Base-by-base conservation (phyloP, 2,329 filamentous ascomycete species). In the Diplocarpon mali region DNA sequence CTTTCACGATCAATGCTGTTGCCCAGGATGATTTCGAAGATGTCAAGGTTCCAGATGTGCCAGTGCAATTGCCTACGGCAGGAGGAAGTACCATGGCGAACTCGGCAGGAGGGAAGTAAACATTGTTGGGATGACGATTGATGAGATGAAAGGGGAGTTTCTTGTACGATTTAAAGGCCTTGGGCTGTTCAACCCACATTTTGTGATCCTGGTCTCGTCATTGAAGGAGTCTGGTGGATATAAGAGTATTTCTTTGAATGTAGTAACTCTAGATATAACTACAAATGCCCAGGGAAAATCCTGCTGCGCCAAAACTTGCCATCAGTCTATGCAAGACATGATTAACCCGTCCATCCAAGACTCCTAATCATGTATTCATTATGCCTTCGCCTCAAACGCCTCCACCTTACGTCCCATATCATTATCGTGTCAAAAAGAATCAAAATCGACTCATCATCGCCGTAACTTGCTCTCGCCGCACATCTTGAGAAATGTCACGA, bases 21-120 rank as follows among this genome's bases (percentile, higher is more conserved):
- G 87, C 90, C 35, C 92, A 96, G 67, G 92, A 96, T 65, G 86
- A 95, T 55, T 98, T 98, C 68, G 85, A 89, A 46, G 92, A 98
- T 62, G 89, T 96, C 57, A 81, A 87, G 62, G 82, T 96, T 31
- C 92, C 92, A 24, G 84, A 86, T 35, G 52, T 54, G 10, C 53
- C 58, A 20, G 47, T 41, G 40, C 55, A 58, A 46, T 42, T 50
- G 44, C 49, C 54, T 37, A 40, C 34, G 32, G 46, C 52, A 12
- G 55, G 55, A 41, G 46, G 54, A 35, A 53, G 53, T 39, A 57
- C 50, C 10, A 49, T 50, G 27, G 52, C 51, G 15, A 48, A 31
- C 32, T n/a, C 20, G 8, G 24, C 31, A 10, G 38, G 30, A 16
- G 31, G 30, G 15, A 43, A 44, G 43, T 37, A 24, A 42, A 24